Evolutionary conservation across 2,329 filamentous ascomycete genomes (phyloP), one percentile per base, ranked within the genome.

Genomic region (Decorospora gaudefroyi): DNA sequence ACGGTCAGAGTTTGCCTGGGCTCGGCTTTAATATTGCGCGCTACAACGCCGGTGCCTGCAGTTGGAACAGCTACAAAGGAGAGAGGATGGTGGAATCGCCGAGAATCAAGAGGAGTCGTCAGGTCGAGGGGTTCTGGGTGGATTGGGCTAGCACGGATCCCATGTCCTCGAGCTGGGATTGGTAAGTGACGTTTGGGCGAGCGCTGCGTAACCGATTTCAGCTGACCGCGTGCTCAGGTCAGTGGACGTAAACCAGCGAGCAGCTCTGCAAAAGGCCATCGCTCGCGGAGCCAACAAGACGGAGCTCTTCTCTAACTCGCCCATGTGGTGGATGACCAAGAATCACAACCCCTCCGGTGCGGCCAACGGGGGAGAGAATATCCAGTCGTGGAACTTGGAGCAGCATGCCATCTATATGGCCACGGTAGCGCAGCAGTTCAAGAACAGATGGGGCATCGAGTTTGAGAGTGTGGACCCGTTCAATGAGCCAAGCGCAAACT

Each of bases 401-500:
- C 27, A 47, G 21, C 44, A 47, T 37, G 44, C 44, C 25, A 6
- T 47, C 2, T 47, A 47, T 4, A 47, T 47, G 39, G 44, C 44
- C 5, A 43, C 39, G 2, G 44, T 47, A 9, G 44, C 44, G 16
- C 21, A 47, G 19, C 18, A 27, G 9, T 47, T 34, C 33, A 47
- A 47, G 19, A 30, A 26, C 21, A 47, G 43, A 6, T 43, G 25
- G 32, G 33, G 33, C 1, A 36, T 47, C 16, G 33, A 37, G 10
- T 47, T 47, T 4, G 44, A 43, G 12, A 43, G 39, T 11, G 44
- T 47, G 1, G 44, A 47, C 11, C 39, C 39, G 4, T 47, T 47
- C 23, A 47, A 47, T 9, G 44, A 47, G 39, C 44, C 44, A 9
- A 47, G 22, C 10, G 44, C 44, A 6, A 38, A 47, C 33, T 47